These are phyloP conservation scores for Globisporangium rhizosaccharum DNA, from an alignment of 352 stramenopile genomes.

Conservation along the genomic window DNA sequence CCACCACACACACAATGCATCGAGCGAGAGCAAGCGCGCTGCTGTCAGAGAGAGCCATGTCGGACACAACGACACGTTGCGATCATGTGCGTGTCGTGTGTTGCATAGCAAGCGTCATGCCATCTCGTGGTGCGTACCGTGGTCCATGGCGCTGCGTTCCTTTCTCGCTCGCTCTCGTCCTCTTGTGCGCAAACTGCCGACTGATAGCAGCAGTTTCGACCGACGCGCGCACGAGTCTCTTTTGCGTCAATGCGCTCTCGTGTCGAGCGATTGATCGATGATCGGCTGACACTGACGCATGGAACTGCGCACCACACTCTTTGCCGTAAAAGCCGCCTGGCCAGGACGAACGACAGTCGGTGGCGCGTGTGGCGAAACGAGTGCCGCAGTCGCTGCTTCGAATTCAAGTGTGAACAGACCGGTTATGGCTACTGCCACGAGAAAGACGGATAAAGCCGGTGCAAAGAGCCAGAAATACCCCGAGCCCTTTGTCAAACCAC, in stretches of 20 bases:
- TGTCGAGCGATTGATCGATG: neutral
- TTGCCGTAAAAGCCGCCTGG: too few species aligned
- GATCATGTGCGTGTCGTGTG: too few species aligned
- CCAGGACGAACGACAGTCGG: too few species aligned
- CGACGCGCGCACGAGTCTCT: too few species aligned
- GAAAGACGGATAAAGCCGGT: conserved; percentile 6
- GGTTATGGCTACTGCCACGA: too few species aligned
- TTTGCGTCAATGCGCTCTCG: too few species aligned
- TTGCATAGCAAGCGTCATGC: too few species aligned
- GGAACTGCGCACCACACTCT: too few species aligned
- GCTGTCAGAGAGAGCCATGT: neutral
- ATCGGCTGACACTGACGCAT: neutral
- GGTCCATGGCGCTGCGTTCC: conserved; percentile 14
- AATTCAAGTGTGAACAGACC: neutral
- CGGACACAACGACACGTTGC: neutral
- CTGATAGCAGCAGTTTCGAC: too few species aligned
- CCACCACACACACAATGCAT: neutral
- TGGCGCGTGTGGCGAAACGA: too few species aligned
- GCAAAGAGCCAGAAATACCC: conserved; percentile 7
- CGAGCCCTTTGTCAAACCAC: neutral
- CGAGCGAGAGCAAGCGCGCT: neutral
- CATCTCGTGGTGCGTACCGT: conserved; percentile 9
- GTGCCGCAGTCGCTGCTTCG: neutral
- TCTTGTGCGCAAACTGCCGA: too few species aligned
- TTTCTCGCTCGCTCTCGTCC: neutral